Base-by-base conservation (phyloP, 441 rosid species). In the Cnidoscolus chayamansa region DNA sequence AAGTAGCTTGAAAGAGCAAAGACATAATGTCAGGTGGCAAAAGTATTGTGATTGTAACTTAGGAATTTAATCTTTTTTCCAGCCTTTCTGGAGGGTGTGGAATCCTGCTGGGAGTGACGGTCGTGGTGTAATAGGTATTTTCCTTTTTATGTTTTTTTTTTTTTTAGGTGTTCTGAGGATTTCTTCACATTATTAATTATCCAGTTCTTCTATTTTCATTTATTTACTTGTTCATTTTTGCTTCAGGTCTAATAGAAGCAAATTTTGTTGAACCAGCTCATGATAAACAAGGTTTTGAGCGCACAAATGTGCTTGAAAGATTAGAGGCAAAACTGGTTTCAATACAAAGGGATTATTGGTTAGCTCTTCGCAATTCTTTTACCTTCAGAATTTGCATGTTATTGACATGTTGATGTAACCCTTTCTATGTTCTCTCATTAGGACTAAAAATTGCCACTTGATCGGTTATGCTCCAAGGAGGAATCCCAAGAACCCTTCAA, bases 41-140 rank as follows among this genome's bases (percentile, higher is more conserved):
- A 35, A 35, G 37, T 49, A 10, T 49, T 49, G 4, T 49, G 53
- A 15, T 6, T 50, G 16, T 50, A 13, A 50, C 7, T 53, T 11
- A 58, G 30, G 40, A 40, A 59, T 13, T 59, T 59, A 59, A 20
- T 51, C 56, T 71, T 51, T 71, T 32, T 70, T 47, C 49, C 89
- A 92, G 92, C 97, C 97, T 51, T 92, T 90, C 71, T 92, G 91
- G 97, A 90, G 94, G 82, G 84, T 92, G 1, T 87, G 96, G 94
- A 90, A 86, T 80, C 84, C 94, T 72, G 89, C 96, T 30, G 96
- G 91, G 57, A 89, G 94, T 62, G 87, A 81, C 72, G 97, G 97
- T 45, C 92, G 94, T 32, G 92, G 97, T 19, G 91, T 88, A 17
- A 87, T 90, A 76, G 97, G 97, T 82, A 75, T 20, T 70, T 45